Percentiles rank a stretch among this genome's conserved stretches.
phyloP scores from a whole-genome alignment of 1,284 basidiomycete genomes.

The Ceratobasidium sp. region DNA sequence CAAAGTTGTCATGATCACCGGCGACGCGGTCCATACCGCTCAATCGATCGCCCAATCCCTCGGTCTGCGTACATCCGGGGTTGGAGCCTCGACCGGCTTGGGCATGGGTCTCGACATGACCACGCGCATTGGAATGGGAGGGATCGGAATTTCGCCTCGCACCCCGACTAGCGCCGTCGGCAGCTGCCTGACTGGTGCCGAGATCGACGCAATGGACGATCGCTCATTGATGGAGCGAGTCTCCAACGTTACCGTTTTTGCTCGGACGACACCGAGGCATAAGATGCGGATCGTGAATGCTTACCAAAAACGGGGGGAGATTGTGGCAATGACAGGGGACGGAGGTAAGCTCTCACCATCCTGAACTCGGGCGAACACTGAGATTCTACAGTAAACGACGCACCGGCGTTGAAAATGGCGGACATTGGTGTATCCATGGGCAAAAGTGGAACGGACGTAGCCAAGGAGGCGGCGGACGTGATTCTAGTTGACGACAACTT shows the following conservation, averaged over 20 bases:
- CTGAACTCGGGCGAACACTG: background rate
- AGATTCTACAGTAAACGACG: slow-evolving; percentile 80
- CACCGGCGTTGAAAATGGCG: slow-evolving; percentile 95
- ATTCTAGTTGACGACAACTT: slow-evolving; percentile 99
- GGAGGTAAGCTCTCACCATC: slow-evolving; percentile 60
- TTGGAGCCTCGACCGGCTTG: slow-evolving; percentile 10
- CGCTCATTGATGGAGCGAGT: slow-evolving; percentile 84
- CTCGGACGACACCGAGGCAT: slow-evolving; percentile 92
- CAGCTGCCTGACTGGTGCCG: slow-evolving; percentile 78
- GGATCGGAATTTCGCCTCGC: slow-evolving; percentile 21
- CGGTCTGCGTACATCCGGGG: slow-evolving; percentile 66
- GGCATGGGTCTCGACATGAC: slow-evolving; percentile 12
- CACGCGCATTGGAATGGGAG: slow-evolving; percentile 23
- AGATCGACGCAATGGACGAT: slow-evolving; percentile 84
- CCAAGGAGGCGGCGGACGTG: slow-evolving; percentile 96
- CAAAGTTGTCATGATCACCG: slow-evolving; percentile 98
- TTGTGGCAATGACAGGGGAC: slow-evolving; percentile 98
- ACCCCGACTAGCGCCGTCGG: slow-evolving; percentile 42
- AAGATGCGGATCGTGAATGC: slow-evolving; percentile 98
- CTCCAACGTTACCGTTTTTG: slow-evolving; percentile 82
- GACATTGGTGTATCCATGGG: slow-evolving; percentile 99
- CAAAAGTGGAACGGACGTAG: slow-evolving; percentile 94
- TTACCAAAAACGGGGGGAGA: slow-evolving; percentile 83
- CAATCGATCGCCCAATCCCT: slow-evolving; percentile 86
- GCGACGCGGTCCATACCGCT: slow-evolving; percentile 92